phyloP scores from a whole-genome alignment of 2,329 filamentous ascomycete genomes.

The Xenoacremonium recifei region DNA sequence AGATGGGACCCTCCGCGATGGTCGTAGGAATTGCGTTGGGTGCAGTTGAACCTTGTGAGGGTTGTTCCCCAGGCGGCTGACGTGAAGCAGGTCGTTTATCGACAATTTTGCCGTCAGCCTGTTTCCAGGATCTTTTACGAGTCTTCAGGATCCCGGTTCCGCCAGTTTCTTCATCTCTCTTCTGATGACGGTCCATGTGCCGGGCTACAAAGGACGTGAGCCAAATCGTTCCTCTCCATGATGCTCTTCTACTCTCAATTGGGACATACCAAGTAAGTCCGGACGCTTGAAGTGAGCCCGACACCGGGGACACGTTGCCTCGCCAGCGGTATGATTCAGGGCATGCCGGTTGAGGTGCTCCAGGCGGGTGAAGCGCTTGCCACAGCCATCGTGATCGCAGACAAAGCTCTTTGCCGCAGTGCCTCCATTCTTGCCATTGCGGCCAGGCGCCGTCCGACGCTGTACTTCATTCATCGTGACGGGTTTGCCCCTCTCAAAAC shows the following conservation, averaged over 20 bases:
- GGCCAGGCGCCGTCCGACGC: too few relatives aligned
- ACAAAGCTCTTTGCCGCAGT: constrained; percentile 12
- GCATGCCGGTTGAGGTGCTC: constrained; percentile 59
- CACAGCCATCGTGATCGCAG: constrained; percentile 46
- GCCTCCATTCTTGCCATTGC: not conserved
- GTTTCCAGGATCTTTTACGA: constrained; percentile 55
- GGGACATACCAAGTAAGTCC: constrained; percentile 41
- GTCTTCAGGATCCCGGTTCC: constrained; percentile 52
- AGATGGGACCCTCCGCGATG: not conserved
- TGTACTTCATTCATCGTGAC: too few relatives aligned
- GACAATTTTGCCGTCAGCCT: constrained; percentile 51
- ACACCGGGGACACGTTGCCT: constrained; percentile 57
- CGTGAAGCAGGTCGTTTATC: constrained; percentile 32
- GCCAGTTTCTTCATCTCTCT: constrained; percentile 56
- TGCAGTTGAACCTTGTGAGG: not conserved
- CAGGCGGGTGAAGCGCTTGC: constrained; percentile 53
- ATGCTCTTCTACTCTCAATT: not conserved
- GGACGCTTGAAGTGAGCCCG: constrained; percentile 60
- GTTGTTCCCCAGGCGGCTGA: not conserved
- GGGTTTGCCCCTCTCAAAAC: too few relatives aligned
- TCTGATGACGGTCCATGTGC: constrained; percentile 53
- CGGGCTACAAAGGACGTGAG: constrained; percentile 41
- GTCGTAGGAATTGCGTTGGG: not conserved
- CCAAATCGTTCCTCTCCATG: not conserved
- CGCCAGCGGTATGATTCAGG: constrained; percentile 53